Evolutionary conservation across 1,284 basidiomycete genomes (phyloP), one percentile per base, ranked within the genome.

Genomic region (Cerioporus squamosus): DNA sequence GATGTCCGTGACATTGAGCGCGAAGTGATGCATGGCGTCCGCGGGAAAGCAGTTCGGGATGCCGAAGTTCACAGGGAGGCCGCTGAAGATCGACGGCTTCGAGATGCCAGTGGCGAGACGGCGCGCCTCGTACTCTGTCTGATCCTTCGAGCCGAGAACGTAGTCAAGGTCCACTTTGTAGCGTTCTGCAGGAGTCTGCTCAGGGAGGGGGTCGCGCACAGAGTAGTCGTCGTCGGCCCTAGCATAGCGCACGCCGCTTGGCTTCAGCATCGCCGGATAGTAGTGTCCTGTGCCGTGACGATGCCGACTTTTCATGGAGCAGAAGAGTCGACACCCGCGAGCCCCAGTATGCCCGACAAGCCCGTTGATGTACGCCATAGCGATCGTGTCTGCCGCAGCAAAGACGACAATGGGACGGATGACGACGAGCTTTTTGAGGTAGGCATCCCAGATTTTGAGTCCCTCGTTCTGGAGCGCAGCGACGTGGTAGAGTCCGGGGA

Each of bases 1-100:
- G 0, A 78, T 62, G 18, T 77, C 71, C 0, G 67, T 47, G 0
- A 79, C n/a, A 6, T 74, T 72, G 7, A 74, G 45, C 0, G 55
- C 31, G 3, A 70, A 44, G 0, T 75, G 62, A 51, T 80, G 78
- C 78, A 80, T 79, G 9, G 75, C 55, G 55, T 81, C 75, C 0
- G 53, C 53, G 0, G 60, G 54, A 55, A 77, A 77, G 23, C 26
- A 20, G 0, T 77, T 29, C 26, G 26, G 76, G 2, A 77, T 39
- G 0, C 62, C 57, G 9, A 61, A 55, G 6, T 38, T 18, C n/a
- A 14, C 20, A 2, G 45, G 46, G 5, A 62, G 42, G 2, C 56
- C 60, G 5, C 20, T 46, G 29, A 62, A 51, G 39, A 57, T 47
- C 9, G 29, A 44, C 0, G 57, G 54, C 23, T 57, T 52, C 1